A percentile compares a stretch with the other conserved stretches of the same genome.
phyloP scores from a whole-genome alignment of 805 yeast genomes.

The Metschnikowia noctiluminum region DNA sequence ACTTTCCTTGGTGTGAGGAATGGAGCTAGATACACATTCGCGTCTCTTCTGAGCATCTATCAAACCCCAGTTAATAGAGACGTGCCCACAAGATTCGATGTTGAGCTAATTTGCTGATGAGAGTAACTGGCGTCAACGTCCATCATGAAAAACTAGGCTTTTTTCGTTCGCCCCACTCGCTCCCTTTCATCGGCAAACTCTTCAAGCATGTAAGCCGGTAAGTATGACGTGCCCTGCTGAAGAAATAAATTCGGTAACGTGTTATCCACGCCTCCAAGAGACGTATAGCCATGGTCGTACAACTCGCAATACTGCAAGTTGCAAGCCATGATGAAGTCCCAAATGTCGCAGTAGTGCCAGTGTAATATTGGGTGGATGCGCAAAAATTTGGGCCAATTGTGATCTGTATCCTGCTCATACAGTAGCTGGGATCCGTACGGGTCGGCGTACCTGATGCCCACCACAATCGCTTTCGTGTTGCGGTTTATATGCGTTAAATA shows the following conservation, averaged over 20 bases:
- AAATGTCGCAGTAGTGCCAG: constrained; percentile 81
- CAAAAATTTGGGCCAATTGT: constrained; percentile 85
- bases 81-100: no score
- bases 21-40: no score
- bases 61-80: no score
- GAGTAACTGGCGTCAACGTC: no score
- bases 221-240: constrained; percentile 23
- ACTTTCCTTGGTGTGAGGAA: no score
- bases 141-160: neutral
- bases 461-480: constrained; percentile 66
- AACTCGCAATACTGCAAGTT: constrained; percentile 67
- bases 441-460: constrained; percentile 86
- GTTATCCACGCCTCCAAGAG: constrained; percentile 74
- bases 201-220: constrained; percentile 56
- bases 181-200: constrained; percentile 62
- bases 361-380: constrained; percentile 85
- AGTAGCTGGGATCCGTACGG: constrained; percentile 67
- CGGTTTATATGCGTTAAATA: constrained; percentile 52
- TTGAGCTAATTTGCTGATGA: no score
- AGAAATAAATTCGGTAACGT: constrained; percentile 71
- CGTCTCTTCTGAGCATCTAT: no score
- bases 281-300: constrained; percentile 84
- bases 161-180: constrained; percentile 32
- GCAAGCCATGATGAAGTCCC: constrained; percentile 71
- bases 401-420: constrained; percentile 73